A percentile compares a stretch with the other conserved stretches of the same genome.
phyloP scores from a whole-genome alignment of 2,329 filamentous ascomycete species.

The Botrytis porri region DNA sequence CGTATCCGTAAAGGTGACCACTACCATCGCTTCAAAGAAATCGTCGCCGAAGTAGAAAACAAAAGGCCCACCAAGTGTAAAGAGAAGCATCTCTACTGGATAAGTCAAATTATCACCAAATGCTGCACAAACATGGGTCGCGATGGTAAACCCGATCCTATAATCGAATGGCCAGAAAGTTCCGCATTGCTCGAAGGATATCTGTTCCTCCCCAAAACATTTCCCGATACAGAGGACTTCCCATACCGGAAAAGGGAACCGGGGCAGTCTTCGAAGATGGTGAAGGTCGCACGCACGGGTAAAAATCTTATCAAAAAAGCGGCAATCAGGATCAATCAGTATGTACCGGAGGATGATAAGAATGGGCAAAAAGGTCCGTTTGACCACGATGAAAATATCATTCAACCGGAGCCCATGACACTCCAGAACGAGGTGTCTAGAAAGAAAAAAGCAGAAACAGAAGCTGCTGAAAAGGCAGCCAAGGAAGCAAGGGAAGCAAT shows the following conservation, averaged over 20 bases:
- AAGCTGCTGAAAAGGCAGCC: not conserved
- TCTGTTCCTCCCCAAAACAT: not conserved
- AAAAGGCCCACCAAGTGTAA: not conserved
- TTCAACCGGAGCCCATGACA: not conserved
- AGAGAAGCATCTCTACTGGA: slow-evolving; percentile 5
- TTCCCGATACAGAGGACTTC: not conserved
- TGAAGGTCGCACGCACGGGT: not conserved
- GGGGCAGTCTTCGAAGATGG: not conserved
- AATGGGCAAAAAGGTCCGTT: not conserved
- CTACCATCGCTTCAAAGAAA: not conserved
- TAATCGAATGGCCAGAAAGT: not conserved
- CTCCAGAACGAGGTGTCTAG: not conserved
- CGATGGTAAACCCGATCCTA: not conserved
- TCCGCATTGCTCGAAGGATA: not conserved
- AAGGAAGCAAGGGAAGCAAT: no score
- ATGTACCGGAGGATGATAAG: not conserved
- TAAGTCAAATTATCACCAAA: not conserved
- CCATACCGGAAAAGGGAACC: not conserved
- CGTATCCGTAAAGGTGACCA: not conserved
- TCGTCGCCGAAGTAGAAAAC: not conserved
- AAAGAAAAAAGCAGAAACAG: not conserved
- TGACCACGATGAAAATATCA: not conserved
- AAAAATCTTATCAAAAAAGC: no score
- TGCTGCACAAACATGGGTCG: not conserved
- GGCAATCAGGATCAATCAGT: no score